Base-by-base conservation (phyloP, 2,329 filamentous ascomycete species). In the Fusarium sp. region DNA sequence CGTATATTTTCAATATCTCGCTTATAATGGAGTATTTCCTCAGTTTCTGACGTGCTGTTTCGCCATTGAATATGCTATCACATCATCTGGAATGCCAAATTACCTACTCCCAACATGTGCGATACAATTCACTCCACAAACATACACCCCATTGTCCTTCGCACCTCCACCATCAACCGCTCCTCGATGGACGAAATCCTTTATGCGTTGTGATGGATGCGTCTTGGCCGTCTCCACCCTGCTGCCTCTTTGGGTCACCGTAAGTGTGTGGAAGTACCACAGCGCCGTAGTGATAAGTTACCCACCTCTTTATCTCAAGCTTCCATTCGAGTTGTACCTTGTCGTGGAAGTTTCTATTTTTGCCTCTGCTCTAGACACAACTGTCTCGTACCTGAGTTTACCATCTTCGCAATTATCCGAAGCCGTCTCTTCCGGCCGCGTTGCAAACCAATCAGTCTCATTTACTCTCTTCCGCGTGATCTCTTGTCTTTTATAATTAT, bases 281-380 rank as follows among this genome's bases (percentile, higher is more conserved):
- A 35, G 52, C 37, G 35, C n/a, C 10, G 28, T 40, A 37, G 48
- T 67, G 35, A 41, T 24, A 7, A 24, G 24, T 7, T 73, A 71
- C 66, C 71, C 66, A 66, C 66, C 61, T 56, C 35, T 50, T 48
- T 37, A 51, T 56, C 46, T 59, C 28, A n/a, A 50, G 54, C 56
- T 67, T 54, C 58, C 52, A 64, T 58, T 60, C 32, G 44, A 9
- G 24, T 56, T 40, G n/a, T 44, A 32, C 63, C 52, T 59, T 63
- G 65, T 56, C 57, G 55, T 67, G 30, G 60, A 66, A 47, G 58
- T 67, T 73, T 70, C 68, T 70, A 71, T 70, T 71, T 68, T 71
- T 68, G 68, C 56, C 24, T 44, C 33, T 54, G 24, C 44, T 47
- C n/a, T 39, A 6, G 4, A 9, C 14, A 26, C 20, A 33, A 15